A percentile compares a stretch with the other conserved stretches of the same genome.
Conservation (phyloP, 257 asterid genomes). For the Salvia miltiorrhiza region DNA sequence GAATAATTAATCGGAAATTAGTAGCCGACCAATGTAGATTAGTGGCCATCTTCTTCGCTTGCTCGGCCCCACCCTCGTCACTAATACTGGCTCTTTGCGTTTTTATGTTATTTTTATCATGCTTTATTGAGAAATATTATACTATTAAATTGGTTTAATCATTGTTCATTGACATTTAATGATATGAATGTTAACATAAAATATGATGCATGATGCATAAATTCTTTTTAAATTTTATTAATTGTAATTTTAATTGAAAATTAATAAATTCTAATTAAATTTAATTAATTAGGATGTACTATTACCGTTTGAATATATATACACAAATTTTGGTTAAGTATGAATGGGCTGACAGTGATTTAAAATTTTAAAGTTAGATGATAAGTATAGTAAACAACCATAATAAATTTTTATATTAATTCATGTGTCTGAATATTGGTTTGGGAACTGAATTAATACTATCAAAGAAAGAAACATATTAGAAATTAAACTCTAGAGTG, state of each 20-base stretch:
- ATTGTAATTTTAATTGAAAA: no score
- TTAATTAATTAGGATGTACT: no score
- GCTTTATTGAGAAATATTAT: background rate
- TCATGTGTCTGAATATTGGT: no score
- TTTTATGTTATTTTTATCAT: background rate
- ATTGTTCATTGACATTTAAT: background rate
- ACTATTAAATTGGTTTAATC: background rate
- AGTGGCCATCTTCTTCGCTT: conserved; percentile 16
- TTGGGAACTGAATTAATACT: no score
- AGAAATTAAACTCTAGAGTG: no score
- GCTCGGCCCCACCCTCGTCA: conserved; percentile 24
- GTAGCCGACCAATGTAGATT: conserved; percentile 31
- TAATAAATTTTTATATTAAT: no score
- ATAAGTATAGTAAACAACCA: no score
- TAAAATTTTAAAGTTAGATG: background rate
- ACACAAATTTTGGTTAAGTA: background rate
- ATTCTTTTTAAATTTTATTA: no score
- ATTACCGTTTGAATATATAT: no score
- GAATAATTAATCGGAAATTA: conserved; percentile 5
- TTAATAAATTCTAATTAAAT: no score
- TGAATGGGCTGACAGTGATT: background rate
- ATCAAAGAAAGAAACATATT: no score
- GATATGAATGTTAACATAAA: background rate
- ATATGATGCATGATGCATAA: background rate
- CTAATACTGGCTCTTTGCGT: background rate